A percentile compares a stretch with the other conserved stretches of the same genome.
Evolutionary conservation across 495 filamentous ascomycete species (phyloP).

Genomic region (Oidiodendron maius): DNA sequence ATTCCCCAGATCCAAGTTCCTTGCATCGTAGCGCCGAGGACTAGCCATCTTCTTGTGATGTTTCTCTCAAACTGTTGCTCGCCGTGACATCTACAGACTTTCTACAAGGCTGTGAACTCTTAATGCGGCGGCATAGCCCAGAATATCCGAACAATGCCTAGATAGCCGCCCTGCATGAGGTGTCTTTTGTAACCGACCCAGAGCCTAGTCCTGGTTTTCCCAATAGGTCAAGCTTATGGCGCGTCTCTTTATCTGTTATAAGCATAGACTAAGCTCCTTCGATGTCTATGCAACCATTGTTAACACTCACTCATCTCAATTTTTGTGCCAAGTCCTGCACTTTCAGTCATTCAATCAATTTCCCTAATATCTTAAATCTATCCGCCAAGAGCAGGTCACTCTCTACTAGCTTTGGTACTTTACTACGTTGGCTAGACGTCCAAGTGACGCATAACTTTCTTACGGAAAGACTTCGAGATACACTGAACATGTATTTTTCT

Average conservation of each 20-base stretch:
- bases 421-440: too few relatives aligned
- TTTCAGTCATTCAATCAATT: slow-evolving; percentile 48
- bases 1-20: slow-evolving; percentile 2
- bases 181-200: too few relatives aligned
- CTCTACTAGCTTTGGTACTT: too few relatives aligned
- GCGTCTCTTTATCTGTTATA: slow-evolving; percentile 17
- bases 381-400: too few relatives aligned
- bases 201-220: not conserved
- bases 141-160: too few relatives aligned
- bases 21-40: slow-evolving; percentile 14
- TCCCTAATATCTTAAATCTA: slow-evolving; percentile 39
- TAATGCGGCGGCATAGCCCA: not conserved
- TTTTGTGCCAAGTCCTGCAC: slow-evolving; percentile 27
- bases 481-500: too few relatives aligned
- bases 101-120: not conserved
- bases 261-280: slow-evolving; percentile 18
- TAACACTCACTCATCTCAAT: slow-evolving; percentile 48
- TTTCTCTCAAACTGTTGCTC: slow-evolving; percentile 5
- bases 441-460: too few relatives aligned
- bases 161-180: not conserved
- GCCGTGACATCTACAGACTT: not conserved
- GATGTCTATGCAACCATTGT: slow-evolving; percentile 20
- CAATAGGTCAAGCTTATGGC: not conserved
- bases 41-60: slow-evolving; percentile 6
- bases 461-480: too few relatives aligned